These are phyloP conservation scores for Hypoxylon sp. DNA, from an alignment of 2,329 filamentous ascomycete species.

Conservation along the genomic window DNA sequence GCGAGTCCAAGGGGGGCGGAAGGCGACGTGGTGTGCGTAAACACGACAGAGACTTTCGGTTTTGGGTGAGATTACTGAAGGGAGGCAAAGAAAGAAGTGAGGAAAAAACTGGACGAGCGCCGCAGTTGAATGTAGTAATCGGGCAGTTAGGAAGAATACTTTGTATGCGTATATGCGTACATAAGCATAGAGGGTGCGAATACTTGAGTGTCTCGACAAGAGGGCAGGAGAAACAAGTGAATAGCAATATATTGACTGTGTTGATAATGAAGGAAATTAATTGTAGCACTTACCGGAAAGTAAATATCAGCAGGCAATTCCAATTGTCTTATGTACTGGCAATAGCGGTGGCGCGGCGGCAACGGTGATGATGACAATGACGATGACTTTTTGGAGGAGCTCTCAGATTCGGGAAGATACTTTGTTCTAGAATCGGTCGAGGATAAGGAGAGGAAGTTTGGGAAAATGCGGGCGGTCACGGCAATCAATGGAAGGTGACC, in stretches of 20 bases:
- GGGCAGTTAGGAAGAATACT: constrained; percentile 10
- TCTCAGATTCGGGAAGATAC: constrained; percentile 6
- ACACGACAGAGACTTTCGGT: constrained; percentile 7
- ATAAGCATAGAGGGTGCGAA: constrained; percentile 3
- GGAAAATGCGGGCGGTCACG: constrained; percentile 23
- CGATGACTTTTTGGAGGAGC: constrained; percentile 6
- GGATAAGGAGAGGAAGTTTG: constrained; percentile 14
- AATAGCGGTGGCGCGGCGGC: not conserved
- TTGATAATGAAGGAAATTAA: constrained; percentile 18
- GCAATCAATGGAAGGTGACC: constrained; percentile 26
- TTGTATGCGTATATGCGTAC: constrained; percentile 13
- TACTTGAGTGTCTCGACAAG: constrained; percentile 1
- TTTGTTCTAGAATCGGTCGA: constrained; percentile 29
- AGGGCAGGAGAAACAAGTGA: not conserved
- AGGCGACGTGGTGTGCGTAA: constrained; percentile 4
- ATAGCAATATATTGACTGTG: not conserved
- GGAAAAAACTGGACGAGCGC: constrained; percentile 17
- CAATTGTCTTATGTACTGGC: constrained; percentile 11
- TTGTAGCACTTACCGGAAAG: constrained; percentile 26
- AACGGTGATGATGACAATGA: constrained; percentile 10
- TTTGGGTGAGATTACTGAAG: constrained; percentile 11
- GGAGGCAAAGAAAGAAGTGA: constrained; percentile 14
- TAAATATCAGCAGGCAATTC: constrained; percentile 9
- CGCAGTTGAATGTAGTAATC: constrained; percentile 33
- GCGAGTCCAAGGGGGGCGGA: constrained; percentile 22